These are phyloP conservation scores for Russula vinacea DNA, from an alignment of 768 basidiomycete species.

Conservation along the genomic window DNA sequence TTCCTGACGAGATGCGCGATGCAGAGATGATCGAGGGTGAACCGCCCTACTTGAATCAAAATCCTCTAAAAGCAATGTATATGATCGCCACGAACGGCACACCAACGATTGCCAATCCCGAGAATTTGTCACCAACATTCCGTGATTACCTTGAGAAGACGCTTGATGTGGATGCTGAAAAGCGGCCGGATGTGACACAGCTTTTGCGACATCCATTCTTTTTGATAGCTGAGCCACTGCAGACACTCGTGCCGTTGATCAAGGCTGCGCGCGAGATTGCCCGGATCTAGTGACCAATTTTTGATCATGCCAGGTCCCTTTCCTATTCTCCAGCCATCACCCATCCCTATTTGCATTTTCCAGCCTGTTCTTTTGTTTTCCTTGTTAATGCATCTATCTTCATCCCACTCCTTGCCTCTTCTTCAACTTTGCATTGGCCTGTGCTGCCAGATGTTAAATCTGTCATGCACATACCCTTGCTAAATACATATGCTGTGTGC, in stretches of 20 bases:
- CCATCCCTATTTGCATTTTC: no score
- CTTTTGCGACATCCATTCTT: slow-evolving; percentile 88
- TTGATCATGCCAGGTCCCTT: not conserved
- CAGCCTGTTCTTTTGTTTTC: no score
- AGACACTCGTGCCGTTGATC: slow-evolving; percentile 86
- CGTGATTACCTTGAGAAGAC: slow-evolving; percentile 85
- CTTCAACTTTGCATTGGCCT: slow-evolving; percentile 14
- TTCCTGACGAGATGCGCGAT: slow-evolving; percentile 8
- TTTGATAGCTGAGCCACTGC: slow-evolving; percentile 78
- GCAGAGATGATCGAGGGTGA: slow-evolving; percentile 98
- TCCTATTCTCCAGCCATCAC: no score
- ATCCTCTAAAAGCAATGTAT: slow-evolving; percentile 92
- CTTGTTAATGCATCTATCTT: slow-evolving; percentile 2
- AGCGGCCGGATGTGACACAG: slow-evolving; percentile 80
- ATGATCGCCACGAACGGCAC: slow-evolving; percentile 98
- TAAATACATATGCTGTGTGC: slow-evolving; percentile 1
- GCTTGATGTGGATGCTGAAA: slow-evolving; percentile 92
- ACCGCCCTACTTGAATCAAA: slow-evolving; percentile 93
- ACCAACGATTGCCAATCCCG: slow-evolving; percentile 91
- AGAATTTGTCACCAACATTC: slow-evolving; percentile 69
- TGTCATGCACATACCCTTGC: not conserved
- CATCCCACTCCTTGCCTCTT: not conserved
- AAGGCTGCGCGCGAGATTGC: slow-evolving; percentile 86
- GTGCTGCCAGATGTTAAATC: not conserved
- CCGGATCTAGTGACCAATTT: slow-evolving; percentile 29